Base-by-base conservation (phyloP, 164 flowering plant species). In the Macadamia tetraphylla region DNA sequence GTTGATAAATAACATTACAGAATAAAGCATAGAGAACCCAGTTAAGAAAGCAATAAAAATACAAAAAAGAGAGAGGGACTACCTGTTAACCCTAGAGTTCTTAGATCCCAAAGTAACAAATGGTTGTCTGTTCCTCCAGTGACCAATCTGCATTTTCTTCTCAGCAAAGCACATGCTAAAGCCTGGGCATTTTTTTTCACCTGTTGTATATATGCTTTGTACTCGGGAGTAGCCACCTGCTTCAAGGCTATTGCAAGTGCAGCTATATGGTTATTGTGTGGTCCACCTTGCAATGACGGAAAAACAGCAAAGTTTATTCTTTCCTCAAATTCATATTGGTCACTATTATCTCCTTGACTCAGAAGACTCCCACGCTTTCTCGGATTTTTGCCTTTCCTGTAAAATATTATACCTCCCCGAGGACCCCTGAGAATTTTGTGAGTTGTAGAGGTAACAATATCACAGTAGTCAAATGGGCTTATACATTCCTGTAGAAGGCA, bases 121-220 rank as follows among this genome's bases (percentile, higher is more conserved):
- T 94, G 98, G 71, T 89, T 94, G 83, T 94, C 97, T 9, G 97
- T 91, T 60, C 98, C 98, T 30, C 93, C 92, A 70, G 98, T 91
- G 57, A 94, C 91, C 76, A 94, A 77, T 71, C 76, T 82, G 79
- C 94, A 94, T 59, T 85, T 85, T 73, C 88, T 84, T 60, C 85
- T 86, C 65, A 88, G 58, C 77, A 94, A 73, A 58, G 91, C 91
- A 71, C 82, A 70, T 66, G 97, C 97, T 68, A 94, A 73, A 59
- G 90, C 89, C 77, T 87, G 88, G 15, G 97, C 92, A 82, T 94
- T 94, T 79, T 76, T 89, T 85, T 84, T 89, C 70, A 91, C 97
- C 78, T 94, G 98, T 48, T 86, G 85, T 77, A 89, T 89, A 56
- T 91, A 89, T 15, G 83, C 85, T 73, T 84, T 87, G 79, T 87